Base-by-base conservation (phyloP, 495 filamentous ascomycete species). In the Poronia punctata region DNA sequence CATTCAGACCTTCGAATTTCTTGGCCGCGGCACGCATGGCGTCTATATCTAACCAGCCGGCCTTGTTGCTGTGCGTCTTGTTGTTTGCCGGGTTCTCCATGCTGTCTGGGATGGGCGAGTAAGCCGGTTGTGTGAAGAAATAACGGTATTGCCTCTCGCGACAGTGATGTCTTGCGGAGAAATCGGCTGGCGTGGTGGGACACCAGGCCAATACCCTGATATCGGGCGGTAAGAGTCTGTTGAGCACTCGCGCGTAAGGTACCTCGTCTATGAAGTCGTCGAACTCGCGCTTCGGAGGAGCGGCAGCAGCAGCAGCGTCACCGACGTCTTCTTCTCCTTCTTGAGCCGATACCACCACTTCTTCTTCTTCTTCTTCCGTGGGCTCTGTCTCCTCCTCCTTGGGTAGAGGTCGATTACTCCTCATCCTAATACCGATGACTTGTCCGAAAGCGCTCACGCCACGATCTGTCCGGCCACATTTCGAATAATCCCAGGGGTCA, bases 401-500 rank as follows among this genome's bases (percentile, higher is more conserved):
- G 3, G 58, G 53, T 25, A 72, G 35, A 5, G 85, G 86, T 40
- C 79, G 64, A 38, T 80, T 80, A 63, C 86, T 94, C 51, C 92
- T 76, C 16, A 98, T 78, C 34, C 82, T 66, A 26, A 97, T 61
- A 5, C 75, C 80, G 59, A 97, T 78, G 38, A 98, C 92, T 66
- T 98, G 92, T 4, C 92, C 93, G 69, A 97, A 98, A 5, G 92
- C 88, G 65, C 87, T 95, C 20, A 98, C 92, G 16, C 92, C 92
- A 39, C 75, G 74, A 56, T 98, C 92, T 11, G 92, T 98, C 38
- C 92, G 70, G 1, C 92, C 92, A 52, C 90, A 94, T 58, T 97
- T 98, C 1, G 84, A 85, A 61, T 96, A 98, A 33, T 93, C 82
- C 54, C 74, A 85, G 0, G 79, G 79, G 22, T 84, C 76, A 74